Evolutionary conservation across 2,329 filamentous ascomycete genomes (phyloP).

Genomic region (Xylariaceae sp.): DNA sequence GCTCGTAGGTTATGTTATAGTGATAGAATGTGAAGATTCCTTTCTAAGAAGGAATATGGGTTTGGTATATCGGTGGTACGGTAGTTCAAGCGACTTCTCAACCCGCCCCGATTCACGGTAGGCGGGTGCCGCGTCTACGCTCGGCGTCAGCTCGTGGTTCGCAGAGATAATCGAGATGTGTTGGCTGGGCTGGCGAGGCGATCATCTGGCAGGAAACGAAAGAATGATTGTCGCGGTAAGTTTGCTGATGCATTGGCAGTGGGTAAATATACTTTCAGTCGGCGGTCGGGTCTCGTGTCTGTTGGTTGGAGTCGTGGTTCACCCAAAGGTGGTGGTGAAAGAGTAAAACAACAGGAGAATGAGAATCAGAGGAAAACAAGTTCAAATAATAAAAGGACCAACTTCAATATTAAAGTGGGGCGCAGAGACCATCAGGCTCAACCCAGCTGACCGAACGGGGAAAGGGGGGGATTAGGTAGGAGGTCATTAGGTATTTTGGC

Average conservation of each 20-base stretch:
- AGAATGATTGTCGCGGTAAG: constrained; percentile 35
- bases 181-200: constrained; percentile 44
- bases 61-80: neutral
- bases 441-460: neutral
- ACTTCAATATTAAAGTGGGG: constrained; percentile 9
- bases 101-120: constrained; percentile 36
- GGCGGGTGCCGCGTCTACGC: constrained; percentile 49
- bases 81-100: constrained; percentile 19
- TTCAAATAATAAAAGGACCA: constrained; percentile 3
- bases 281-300: constrained; percentile 8
- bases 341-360: constrained; percentile 6
- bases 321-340: constrained; percentile 19
- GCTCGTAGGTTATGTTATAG: no score
- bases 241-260: constrained; percentile 53
- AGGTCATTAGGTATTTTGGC: neutral
- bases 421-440: neutral
- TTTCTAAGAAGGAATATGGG: constrained; percentile 1
- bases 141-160: constrained; percentile 53
- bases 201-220: constrained; percentile 56
- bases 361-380: constrained; percentile 9
- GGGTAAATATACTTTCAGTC: constrained; percentile 8
- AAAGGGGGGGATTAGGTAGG: constrained; percentile 1
- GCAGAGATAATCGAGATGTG: constrained; percentile 44
- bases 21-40: no score
- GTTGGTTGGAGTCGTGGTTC: constrained; percentile 12